Percentiles rank a stretch among this genome's conserved stretches.
phyloP scores from a whole-genome alignment of 129 eudicot genomes.

The Pittosporum tobira region DNA sequence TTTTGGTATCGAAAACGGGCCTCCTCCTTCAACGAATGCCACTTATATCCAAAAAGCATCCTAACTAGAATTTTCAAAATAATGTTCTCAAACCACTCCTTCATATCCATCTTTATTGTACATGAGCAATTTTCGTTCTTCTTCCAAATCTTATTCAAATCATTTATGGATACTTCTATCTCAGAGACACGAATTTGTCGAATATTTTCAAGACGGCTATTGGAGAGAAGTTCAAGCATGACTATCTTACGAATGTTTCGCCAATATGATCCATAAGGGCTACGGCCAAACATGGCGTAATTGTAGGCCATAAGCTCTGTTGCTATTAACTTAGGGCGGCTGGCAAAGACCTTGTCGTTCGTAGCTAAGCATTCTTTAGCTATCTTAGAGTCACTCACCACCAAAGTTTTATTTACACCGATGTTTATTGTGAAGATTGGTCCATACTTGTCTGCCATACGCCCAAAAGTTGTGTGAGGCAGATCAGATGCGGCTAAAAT shows the following conservation, averaged over 20 bases:
- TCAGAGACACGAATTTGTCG: slow-evolving; percentile 7
- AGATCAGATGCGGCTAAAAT: too few species aligned
- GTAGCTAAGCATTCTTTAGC: slow-evolving; percentile 18
- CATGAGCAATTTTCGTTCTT: not conserved
- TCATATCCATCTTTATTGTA: slow-evolving; percentile 9
- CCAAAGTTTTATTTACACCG: too few species aligned
- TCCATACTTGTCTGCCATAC: slow-evolving; percentile 12
- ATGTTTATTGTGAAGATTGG: too few species aligned
- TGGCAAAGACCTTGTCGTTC: too few species aligned
- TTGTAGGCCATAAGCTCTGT: slow-evolving; percentile 18
- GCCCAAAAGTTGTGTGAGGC: too few species aligned
- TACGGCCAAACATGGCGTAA: slow-evolving; percentile 18
- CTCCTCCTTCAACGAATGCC: too few species aligned
- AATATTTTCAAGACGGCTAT: not conserved
- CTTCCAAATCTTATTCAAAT: slow-evolving; percentile 8
- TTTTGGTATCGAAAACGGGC: too few species aligned
- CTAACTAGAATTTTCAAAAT: too few species aligned
- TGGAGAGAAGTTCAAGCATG: slow-evolving; percentile 19
- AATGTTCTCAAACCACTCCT: too few species aligned
- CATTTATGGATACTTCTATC: slow-evolving; percentile 8
- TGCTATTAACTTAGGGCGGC: not conserved
- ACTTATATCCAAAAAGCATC: too few species aligned
- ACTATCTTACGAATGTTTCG: slow-evolving; percentile 19
- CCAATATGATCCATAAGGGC: slow-evolving; percentile 26
- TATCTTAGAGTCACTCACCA: too few species aligned